Evolutionary conservation across 257 asterid species (phyloP), one percentile per base, ranked within the genome.

Genomic region (Schizonepeta tenuifolia): DNA sequence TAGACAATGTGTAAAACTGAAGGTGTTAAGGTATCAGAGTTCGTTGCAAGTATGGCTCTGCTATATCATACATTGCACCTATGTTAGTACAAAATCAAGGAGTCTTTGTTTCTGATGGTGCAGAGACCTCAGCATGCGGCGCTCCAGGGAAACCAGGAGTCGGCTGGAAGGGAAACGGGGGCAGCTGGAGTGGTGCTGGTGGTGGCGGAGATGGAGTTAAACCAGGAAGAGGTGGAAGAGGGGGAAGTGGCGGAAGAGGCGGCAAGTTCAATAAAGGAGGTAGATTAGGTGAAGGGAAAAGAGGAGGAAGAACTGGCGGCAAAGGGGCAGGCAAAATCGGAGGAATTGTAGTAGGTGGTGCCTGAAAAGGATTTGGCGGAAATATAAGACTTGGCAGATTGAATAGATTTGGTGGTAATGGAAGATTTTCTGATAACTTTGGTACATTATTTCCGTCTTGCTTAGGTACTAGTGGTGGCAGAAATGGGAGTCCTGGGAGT

Each of bases 71-170:
- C 68, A 75, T 9, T 50, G 65, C 57, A 46, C 65, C 55, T 53
- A 74, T 58, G 17, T 55, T 31, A 78, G 44, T 43, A 59, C 77
- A 67, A 73, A 28, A 53, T 81, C 74, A 87, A 64, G 91, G 91
- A 17, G 76, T 60, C 38, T 33, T 86, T 67, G 77, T 67, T 66
- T 83, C 75, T 18, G 84, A 65, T 17, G 76, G 61, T 7, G 82
- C 69, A 65, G 86, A 64, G 49, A 47, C 72, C 62, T 46, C 17
- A 49, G 88, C 84, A 14, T 87, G 86, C 35, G 90, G 91, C 70
- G 61, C 87, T 70, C 92, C 84, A 1, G 94, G 91, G 68, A 79
- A 80, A 72, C 93, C 90, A 12, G 90, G 90, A 2, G 62, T 41
- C 31, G 43, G 43, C 43, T 38, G 43, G 43, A 38, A 38, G 12